These are phyloP conservation scores for Colletotrichum melonis DNA, from an alignment of 2,329 filamentous ascomycete species.

Conservation along the genomic window DNA sequence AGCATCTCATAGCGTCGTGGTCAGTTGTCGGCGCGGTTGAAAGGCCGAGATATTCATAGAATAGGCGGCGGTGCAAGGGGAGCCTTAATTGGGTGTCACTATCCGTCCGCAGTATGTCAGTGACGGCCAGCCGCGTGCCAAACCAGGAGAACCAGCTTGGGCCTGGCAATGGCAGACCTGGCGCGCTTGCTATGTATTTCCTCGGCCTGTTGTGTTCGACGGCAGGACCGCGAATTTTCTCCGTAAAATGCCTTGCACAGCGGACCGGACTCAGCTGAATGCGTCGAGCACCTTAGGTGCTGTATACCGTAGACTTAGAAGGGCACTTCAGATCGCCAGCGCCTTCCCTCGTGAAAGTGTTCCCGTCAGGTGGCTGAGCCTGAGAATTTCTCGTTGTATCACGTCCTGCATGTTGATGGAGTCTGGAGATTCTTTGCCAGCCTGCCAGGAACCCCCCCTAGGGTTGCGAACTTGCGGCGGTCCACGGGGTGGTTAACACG, in stretches of 20 bases:
- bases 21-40: conserved; percentile 16
- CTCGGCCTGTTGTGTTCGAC: background rate
- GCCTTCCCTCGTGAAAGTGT: conserved; percentile 14
- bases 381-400: conserved; percentile 30
- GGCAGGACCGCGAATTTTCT: background rate
- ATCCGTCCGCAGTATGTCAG: background rate
- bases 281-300: conserved; percentile 4
- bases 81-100: background rate
- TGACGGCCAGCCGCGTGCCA: background rate
- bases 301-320: background rate
- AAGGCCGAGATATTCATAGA: conserved; percentile 35
- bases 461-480: conserved; percentile 16
- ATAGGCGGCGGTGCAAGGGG: conserved; percentile 11
- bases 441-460: conserved; percentile 5
- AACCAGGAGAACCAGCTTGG: background rate
- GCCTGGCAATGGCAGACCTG: background rate
- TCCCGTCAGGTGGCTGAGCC: conserved; percentile 29
- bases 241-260: background rate
- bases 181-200: conserved; percentile 1
- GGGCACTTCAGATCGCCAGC: background rate
- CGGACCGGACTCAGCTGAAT: background rate
- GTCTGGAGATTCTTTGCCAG: conserved; percentile 26
- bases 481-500: conserved; percentile 29
- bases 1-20: conserved; percentile 18
- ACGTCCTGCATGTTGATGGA: conserved; percentile 32